Percentiles rank a stretch among this genome's conserved stretches.
Conservation (phyloP, 176 grass and related monocot species). For the Aegilops bicornis region DNA sequence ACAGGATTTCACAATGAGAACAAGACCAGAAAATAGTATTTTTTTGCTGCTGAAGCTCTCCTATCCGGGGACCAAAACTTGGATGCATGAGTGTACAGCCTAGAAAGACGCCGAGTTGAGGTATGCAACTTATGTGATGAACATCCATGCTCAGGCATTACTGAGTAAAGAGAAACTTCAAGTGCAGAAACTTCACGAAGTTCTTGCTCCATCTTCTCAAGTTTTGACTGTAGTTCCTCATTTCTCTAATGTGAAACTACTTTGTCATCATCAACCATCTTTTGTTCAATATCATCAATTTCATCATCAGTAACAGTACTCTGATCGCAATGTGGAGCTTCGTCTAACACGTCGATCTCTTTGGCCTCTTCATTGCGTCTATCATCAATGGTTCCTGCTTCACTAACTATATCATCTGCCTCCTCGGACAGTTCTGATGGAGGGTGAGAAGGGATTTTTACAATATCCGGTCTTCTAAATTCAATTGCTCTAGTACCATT, state of each 20-base stretch:
- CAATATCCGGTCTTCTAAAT: conserved; percentile 48
- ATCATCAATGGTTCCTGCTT: conserved; percentile 51
- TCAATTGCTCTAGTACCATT: conserved; percentile 43
- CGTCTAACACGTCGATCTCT: conserved; percentile 94
- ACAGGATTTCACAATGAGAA: conserved; percentile 76
- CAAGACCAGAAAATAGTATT: conserved; percentile 65
- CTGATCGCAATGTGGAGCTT: conserved; percentile 85
- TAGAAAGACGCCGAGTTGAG: conserved; percentile 80
- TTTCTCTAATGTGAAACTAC: conserved; percentile 46
- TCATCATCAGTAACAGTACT: conserved; percentile 95
- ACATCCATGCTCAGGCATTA: conserved; percentile 71
- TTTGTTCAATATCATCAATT: conserved; percentile 77
- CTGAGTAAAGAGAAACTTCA: conserved; percentile 83
- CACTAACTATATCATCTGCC: conserved; percentile 55
- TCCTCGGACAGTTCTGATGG: conserved; percentile 75
- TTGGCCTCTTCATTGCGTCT: conserved; percentile 76
- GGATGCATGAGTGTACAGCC: conserved; percentile 67
- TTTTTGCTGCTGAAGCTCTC: conserved; percentile 70
- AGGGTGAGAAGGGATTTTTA: conserved; percentile 51
- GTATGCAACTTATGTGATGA: conserved; percentile 95
- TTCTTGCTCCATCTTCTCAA: conserved; percentile 84
- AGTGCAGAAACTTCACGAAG: conserved; percentile 87
- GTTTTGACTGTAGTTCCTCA: conserved; percentile 49
- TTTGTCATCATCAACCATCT: conserved; percentile 49
- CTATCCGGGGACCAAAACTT: conserved; percentile 69